These are phyloP conservation scores for Entomortierella lignicola DNA, from an alignment of 192 early-diverging fungal genomes.

Conservation along the genomic window DNA sequence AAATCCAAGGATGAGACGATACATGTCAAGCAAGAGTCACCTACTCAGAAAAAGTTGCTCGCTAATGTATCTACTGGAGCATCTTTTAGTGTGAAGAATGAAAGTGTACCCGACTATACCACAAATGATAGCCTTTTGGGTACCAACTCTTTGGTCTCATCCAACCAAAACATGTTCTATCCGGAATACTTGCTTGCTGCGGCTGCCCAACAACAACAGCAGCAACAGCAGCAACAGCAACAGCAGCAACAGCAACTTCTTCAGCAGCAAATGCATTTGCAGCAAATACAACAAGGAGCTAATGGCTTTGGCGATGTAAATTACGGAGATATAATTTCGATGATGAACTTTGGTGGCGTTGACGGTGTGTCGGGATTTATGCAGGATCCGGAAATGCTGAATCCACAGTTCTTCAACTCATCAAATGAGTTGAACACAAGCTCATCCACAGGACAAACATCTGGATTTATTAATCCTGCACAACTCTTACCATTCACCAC, in stretches of 20 bases:
- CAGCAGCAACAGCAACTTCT: conserved; percentile 31
- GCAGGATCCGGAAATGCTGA: conserved; percentile 35
- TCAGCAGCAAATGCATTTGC: conserved; percentile 34
- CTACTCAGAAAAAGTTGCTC: conserved; percentile 32
- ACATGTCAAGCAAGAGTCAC: conserved; percentile 38
- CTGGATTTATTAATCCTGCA: conserved; percentile 47
- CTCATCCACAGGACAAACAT: not conserved
- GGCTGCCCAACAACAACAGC: conserved; percentile 26
- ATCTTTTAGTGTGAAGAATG: conserved; percentile 20
- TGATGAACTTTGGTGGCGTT: conserved; percentile 40
- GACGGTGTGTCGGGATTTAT: conserved; percentile 34
- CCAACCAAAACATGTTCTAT: conserved; percentile 27
- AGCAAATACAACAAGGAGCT: conserved; percentile 34
- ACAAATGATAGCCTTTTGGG: conserved; percentile 26
- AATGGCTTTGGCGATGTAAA: conserved; percentile 41
- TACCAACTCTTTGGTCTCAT: not conserved
- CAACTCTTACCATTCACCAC: conserved; percentile 40
- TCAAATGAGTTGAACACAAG: conserved; percentile 11
- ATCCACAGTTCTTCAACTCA: conserved; percentile 29
- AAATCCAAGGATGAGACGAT: conserved; percentile 18
- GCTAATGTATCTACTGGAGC: conserved; percentile 6
- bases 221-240: conserved; percentile 42
- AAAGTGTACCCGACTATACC: conserved; percentile 34
- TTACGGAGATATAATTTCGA: conserved; percentile 40
- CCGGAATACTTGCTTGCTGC: conserved; percentile 30